A percentile compares a stretch with the other conserved stretches of the same genome.
These are phyloP conservation scores for Trichoderma semiorbis DNA, from an alignment of 2,329 filamentous ascomycete genomes.

Conservation along the genomic window DNA sequence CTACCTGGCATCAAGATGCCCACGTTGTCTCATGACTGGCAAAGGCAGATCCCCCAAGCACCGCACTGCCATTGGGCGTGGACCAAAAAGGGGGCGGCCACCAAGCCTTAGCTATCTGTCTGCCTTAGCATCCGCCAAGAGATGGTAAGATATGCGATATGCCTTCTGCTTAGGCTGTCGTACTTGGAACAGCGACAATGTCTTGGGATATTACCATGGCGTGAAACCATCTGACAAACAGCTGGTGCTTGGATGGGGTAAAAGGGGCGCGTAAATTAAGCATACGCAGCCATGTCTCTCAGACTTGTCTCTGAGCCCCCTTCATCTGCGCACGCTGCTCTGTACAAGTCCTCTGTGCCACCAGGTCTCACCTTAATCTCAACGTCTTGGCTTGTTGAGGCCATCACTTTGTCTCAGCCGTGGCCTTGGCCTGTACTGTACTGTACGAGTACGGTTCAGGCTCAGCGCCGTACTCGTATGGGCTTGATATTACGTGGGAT, in stretches of 20 bases:
- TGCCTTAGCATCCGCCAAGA: slow-evolving; percentile 1
- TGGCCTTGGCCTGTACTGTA: background rate
- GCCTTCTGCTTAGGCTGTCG: background rate
- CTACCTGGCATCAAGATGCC: background rate
- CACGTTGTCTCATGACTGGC: slow-evolving; percentile 20
- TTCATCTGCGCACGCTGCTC: background rate
- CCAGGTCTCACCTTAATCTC: slow-evolving; percentile 15
- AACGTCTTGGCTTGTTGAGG: slow-evolving; percentile 14
- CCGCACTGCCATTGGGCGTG: background rate
- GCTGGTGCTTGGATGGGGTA: background rate
- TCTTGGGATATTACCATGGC: slow-evolving; percentile 10
- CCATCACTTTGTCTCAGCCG: slow-evolving; percentile 5
- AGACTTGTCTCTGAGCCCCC: background rate
- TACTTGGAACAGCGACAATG: background rate
- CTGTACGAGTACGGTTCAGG: slow-evolving; percentile 1
- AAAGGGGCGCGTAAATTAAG: slow-evolving; percentile 15
- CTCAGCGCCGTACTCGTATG: slow-evolving; percentile 7
- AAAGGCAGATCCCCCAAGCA: slow-evolving; percentile 4
- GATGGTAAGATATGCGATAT: slow-evolving; percentile 6
- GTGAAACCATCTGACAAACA: slow-evolving; percentile 10
- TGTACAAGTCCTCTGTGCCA: background rate
- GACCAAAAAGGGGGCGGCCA: background rate
- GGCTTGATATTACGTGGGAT: background rate
- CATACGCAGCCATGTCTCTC: slow-evolving; percentile 19
- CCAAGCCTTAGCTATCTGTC: background rate